Base-by-base conservation (phyloP, 2,329 filamentous ascomycete species). In the Coniochaeta sp. region DNA sequence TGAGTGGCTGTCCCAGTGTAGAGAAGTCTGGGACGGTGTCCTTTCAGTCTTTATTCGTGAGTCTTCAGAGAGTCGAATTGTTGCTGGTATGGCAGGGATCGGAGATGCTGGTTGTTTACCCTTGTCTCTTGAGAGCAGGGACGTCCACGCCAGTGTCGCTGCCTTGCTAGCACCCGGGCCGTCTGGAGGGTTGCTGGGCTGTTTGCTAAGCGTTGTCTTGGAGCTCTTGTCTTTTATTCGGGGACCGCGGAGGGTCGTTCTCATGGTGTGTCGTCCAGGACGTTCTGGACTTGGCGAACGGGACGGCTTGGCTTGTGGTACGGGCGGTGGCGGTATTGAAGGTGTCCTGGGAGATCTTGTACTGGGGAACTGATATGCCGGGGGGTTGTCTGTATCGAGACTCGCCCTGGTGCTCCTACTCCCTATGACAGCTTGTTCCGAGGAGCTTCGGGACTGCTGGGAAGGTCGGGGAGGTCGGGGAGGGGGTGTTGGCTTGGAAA, bases 401-500 rank as follows among this genome's bases (percentile, higher is more conserved):
- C 31, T 35, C n/a, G 28, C 16, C 16, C 47, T 32, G 5, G 13
- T 33, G 7, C 61, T 62, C 12, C 33, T 42, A 12, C 65, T 60
- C 50, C 71, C 70, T 22, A 71, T 64, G 14, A 71, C 65, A 35
- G 72, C 68, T 28, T 67, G 67, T 35, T 81, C 78, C 0, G 76
- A 79, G 50, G 76, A 79, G 62, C 71, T 74, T 66, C 73, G 77
- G 50, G 66, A 69, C n/a, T 80, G 77, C 35, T 79, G 65, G 1
- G 77, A 74, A 24, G 82, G 79, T 22, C 87, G 75, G 48, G 56
- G 32, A 50, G 45, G 45, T 28, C 28, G 28, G 26, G 77, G 71
- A 12, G 83, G 75, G 9, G 82, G 70, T 12, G 71, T 62, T 12
- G 87, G 87, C 52, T 84, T 82, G n/a, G 87, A 86, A n/a, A 95